A percentile compares a stretch with the other conserved stretches of the same genome.
phyloP scores from a whole-genome alignment of 441 rosid species.

The Aleurites moluccanus region DNA sequence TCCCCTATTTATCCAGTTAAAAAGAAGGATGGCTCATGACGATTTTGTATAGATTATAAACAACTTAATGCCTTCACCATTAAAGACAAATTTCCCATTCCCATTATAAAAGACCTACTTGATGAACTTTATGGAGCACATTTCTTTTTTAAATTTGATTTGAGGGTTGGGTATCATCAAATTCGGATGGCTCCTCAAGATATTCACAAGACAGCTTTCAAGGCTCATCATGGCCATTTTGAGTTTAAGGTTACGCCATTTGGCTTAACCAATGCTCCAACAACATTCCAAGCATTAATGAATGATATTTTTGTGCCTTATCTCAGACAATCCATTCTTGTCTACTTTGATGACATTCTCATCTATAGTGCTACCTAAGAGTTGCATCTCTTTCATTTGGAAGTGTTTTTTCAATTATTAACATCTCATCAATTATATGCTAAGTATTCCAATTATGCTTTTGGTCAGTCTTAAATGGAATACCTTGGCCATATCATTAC shows the following conservation, averaged over 20 bases:
- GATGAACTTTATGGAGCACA: too few species aligned
- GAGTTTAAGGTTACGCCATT: too few species aligned
- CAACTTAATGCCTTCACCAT: too few species aligned
- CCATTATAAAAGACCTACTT: too few species aligned
- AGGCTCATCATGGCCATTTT: not conserved
- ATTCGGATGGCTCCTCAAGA: not conserved
- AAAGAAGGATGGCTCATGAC: not conserved
- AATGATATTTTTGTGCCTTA: too few species aligned
- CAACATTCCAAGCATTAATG: not conserved
- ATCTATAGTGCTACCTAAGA: not conserved
- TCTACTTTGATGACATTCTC: too few species aligned
- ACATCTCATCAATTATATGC: too few species aligned
- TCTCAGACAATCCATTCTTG: not conserved
- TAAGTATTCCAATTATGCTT: not conserved
- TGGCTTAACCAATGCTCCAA: too few species aligned
- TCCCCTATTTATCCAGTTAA: not conserved
- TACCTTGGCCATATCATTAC: not conserved
- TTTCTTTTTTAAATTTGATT: too few species aligned
- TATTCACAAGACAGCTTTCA: not conserved
- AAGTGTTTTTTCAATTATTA: too few species aligned
- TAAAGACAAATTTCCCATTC: too few species aligned
- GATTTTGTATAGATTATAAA: not conserved
- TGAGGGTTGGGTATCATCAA: not conserved
- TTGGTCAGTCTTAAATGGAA: not conserved
- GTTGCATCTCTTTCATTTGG: too few species aligned